phyloP scores from a whole-genome alignment of 2,329 filamentous ascomycete genomes.

The Pestalotiopsis sp. region DNA sequence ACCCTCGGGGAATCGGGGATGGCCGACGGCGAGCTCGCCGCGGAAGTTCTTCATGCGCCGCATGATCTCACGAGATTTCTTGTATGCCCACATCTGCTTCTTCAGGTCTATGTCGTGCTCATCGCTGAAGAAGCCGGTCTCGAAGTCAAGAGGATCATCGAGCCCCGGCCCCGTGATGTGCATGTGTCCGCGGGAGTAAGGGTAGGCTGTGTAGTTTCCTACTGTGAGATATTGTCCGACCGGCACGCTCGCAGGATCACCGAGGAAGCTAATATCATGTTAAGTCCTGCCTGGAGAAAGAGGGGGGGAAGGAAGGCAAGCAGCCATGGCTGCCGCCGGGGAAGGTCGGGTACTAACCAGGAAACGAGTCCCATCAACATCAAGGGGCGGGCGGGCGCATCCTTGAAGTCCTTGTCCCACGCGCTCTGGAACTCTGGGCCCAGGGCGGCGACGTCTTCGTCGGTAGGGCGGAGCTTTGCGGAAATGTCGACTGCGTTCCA shows the following conservation, averaged over 20 bases:
- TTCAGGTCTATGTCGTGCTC: constrained; percentile 52
- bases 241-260: constrained; percentile 8
- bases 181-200: constrained; percentile 61
- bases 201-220: constrained; percentile 58
- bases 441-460: constrained; percentile 48
- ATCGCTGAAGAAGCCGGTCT: constrained; percentile 57
- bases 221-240: constrained; percentile 52
- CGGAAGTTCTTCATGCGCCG: constrained; percentile 54
- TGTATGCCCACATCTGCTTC: constrained; percentile 63
- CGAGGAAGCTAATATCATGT: constrained; percentile 2
- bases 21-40: constrained; percentile 42
- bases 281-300: not conserved
- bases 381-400: constrained; percentile 41
- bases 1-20: constrained; percentile 43
- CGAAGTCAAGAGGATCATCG: constrained; percentile 51
- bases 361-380: constrained; percentile 42
- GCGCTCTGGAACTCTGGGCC: constrained; percentile 49
- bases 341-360: constrained; percentile 13
- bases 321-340: not conserved
- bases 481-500: constrained; percentile 55
- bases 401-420: constrained; percentile 52
- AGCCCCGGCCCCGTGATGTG: constrained; percentile 53
- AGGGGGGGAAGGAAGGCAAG: no score
- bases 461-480: constrained; percentile 52
- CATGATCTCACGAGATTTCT: constrained; percentile 61